Evolutionary conservation across 345 rosid species (phyloP).

Genomic region (Euclidium syriacum): DNA sequence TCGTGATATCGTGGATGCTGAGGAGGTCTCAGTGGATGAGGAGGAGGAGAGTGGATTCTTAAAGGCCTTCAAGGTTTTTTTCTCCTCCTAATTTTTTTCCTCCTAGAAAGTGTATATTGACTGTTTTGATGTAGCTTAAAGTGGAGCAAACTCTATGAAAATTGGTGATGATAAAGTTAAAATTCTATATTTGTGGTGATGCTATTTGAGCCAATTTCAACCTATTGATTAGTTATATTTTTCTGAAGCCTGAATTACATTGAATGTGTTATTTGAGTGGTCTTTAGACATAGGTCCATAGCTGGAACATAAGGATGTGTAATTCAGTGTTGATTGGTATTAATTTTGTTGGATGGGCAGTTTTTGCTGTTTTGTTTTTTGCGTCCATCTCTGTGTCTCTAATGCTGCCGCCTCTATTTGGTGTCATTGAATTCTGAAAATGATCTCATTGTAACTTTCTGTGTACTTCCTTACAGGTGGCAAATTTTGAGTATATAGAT

Average conservation of each 20-base stretch:
- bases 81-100: neutral
- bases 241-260: neutral
- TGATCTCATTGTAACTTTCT: neutral
- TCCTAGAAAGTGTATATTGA: neutral
- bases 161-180: neutral
- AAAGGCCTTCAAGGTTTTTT: slow-evolving; percentile 83
- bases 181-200: neutral
- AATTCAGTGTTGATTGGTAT: neutral
- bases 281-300: neutral
- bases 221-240: neutral
- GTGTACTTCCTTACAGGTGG: slow-evolving; percentile 45
- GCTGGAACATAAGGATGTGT: slow-evolving; percentile 1
- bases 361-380: neutral
- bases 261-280: neutral
- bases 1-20: slow-evolving; percentile 60
- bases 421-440: neutral
- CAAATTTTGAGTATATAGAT: slow-evolving; percentile 73
- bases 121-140: neutral
- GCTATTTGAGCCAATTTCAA: slow-evolving; percentile 7
- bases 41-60: slow-evolving; percentile 74
- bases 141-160: neutral
- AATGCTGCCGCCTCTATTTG: neutral
- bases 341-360: neutral
- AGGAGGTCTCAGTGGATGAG: slow-evolving; percentile 62
- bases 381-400: neutral